Base-by-base conservation (phyloP, 208 protist genomes). In the Trypanosoma avium region DNA sequence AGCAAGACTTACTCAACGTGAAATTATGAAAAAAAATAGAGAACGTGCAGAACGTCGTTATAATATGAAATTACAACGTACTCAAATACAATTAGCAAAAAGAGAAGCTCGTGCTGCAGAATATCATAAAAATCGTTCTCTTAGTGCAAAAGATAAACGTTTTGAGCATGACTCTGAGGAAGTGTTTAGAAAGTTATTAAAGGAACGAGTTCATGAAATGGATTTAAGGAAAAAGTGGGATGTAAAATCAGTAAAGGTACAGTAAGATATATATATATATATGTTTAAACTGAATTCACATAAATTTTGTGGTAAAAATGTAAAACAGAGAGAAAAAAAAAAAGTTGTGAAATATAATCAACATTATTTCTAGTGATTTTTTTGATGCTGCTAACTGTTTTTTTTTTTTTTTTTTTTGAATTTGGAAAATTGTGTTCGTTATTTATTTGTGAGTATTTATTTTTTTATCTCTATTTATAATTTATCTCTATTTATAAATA, bases 121-220 rank as follows among this genome's bases (percentile, higher is more conserved):
- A 33, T 48, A 54, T 46, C 52, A 70, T 22, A 61, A 35, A 29
- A 72, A 42, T 12, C 60, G 29, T 2, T 9, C 43, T 24, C 36
- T 49, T 21, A 36, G 30, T 38, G 64, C 62, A 8, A 53, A 54
- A 29, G 43, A 61, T 15, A 75, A 62, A 36, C 50, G 58, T 21
- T 80, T 53, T 57, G 48, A 76, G 48, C 74, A 80, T 45, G 69
- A 80, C 33, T 24, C 58, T 15, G 74, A 80, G 36, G 61, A 65
- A 54, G 15, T 80, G 24, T 76, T 76, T 46, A 46, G 74, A 21
- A 22, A 47, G 7, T 19, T 17, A 3, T 24, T 80, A 50, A 71
- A 76, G 69, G 49, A 73, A 3, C 33, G 45, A 46, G 22, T 80
- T 22, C 42, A 50, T 35, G 56, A 26, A 47, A 80, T 80, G 74